A percentile compares a stretch with the other conserved stretches of the same genome.
These are phyloP conservation scores for Bifiguratus adelaidae DNA, from an alignment of 192 early-diverging fungal genomes.

Conservation along the genomic window DNA sequence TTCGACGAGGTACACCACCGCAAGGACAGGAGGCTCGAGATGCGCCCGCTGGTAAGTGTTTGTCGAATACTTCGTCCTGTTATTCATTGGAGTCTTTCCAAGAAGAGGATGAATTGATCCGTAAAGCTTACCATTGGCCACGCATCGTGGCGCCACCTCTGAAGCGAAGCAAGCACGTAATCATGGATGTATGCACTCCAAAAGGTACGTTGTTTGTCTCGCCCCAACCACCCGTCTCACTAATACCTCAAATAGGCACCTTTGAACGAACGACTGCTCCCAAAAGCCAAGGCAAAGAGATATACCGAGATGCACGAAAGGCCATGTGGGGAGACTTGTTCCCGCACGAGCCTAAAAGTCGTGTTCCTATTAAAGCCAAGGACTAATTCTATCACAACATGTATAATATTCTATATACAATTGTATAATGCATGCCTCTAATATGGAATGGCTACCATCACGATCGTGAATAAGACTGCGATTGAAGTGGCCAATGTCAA, in stretches of 20 bases:
- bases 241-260: conserved; percentile 10
- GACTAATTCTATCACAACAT: too few species aligned
- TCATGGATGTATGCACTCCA: conserved; percentile 53
- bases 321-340: conserved; percentile 76
- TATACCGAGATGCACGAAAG: conserved; percentile 67
- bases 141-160: conserved; percentile 64
- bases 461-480: neutral
- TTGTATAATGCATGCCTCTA: too few species aligned
- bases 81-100: neutral
- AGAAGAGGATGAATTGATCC: conserved; percentile 7
- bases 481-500: neutral
- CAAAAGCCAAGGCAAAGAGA: conserved; percentile 55
- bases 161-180: conserved; percentile 68
- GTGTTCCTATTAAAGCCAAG: too few species aligned
- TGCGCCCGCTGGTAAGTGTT: neutral
- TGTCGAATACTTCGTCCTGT: conserved; percentile 10
- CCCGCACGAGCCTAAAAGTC: conserved; percentile 58
- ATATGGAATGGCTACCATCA: conserved; percentile 1
- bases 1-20: conserved; percentile 55
- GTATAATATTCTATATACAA: too few species aligned
- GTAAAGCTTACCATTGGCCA: conserved; percentile 51
- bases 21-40: conserved; percentile 11
- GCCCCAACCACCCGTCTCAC: too few species aligned
- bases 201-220: conserved; percentile 17
- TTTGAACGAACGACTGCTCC: conserved; percentile 63